These are phyloP conservation scores for Penicillium sp. DNA, from an alignment of 2,329 filamentous ascomycete species.

Conservation along the genomic window DNA sequence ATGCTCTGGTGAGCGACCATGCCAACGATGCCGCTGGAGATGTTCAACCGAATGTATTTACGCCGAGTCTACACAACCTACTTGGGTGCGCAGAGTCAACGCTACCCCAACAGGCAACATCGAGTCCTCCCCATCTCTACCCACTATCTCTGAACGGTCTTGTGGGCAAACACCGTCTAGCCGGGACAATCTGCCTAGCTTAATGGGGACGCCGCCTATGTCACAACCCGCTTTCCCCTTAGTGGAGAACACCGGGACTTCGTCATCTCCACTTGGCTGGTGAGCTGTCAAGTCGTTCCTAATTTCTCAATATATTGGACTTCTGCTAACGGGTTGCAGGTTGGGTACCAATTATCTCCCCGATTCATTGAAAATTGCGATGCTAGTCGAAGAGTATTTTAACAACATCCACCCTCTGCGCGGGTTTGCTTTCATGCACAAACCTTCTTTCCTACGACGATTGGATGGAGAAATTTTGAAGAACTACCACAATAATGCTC, in stretches of 20 bases:
- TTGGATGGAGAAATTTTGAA: slow-evolving; percentile 12
- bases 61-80: slow-evolving; percentile 20
- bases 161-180: background rate
- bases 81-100: slow-evolving; percentile 18
- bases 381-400: slow-evolving; percentile 21
- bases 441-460: slow-evolving; percentile 16
- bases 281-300: background rate
- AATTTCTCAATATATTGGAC: background rate
- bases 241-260: background rate
- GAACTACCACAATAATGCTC: slow-evolving; percentile 8
- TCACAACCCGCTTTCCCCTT: background rate
- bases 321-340: slow-evolving; percentile 2
- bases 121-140: background rate
- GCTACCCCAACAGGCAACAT: background rate
- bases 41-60: slow-evolving; percentile 10
- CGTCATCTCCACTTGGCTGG: slow-evolving; percentile 12
- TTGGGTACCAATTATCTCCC: slow-evolving; percentile 12
- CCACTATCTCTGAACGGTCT: background rate
- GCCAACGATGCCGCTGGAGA: slow-evolving; percentile 16
- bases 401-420: slow-evolving; percentile 22
- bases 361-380: slow-evolving; percentile 5
- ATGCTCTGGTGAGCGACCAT: slow-evolving; percentile 22
- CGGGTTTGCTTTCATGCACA: slow-evolving; percentile 23
- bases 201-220: background rate
- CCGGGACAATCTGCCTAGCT: background rate